Conservation (phyloP, 1,284 basidiomycete genomes). For the Meripilus lineatus region DNA sequence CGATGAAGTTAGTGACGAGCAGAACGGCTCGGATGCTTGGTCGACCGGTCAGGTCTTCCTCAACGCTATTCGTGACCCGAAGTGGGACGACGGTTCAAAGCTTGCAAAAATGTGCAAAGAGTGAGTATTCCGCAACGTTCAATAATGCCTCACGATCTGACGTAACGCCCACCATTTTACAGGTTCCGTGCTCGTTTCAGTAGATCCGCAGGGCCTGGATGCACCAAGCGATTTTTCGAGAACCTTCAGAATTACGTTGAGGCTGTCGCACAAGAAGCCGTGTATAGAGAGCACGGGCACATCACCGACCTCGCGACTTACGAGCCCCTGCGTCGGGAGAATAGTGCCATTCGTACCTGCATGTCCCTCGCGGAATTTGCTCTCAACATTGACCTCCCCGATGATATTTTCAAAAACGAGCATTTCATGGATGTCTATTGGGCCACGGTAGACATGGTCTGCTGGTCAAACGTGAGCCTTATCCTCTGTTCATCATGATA, state of each 20-base stretch:
- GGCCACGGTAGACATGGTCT: constrained; percentile 37
- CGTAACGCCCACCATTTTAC: constrained; percentile 1
- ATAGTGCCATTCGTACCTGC: constrained; percentile 35
- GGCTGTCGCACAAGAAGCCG: constrained; percentile 32
- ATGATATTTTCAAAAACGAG: constrained; percentile 31
- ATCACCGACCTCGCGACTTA: constrained; percentile 30
- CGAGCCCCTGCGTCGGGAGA: constrained; percentile 33
- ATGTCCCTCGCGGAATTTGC: constrained; percentile 36
- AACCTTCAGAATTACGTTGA: constrained; percentile 31
- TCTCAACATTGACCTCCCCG: constrained; percentile 36
- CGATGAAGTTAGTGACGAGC: constrained; percentile 67
- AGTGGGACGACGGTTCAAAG: constrained; percentile 30
- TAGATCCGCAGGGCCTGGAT: constrained; percentile 37
- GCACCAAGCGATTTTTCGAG: constrained; percentile 33
- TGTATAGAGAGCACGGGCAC: constrained; percentile 27
- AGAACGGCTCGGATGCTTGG: constrained; percentile 49
- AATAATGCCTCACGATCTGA: not conserved
- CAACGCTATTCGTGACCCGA: constrained; percentile 27
- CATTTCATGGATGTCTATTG: constrained; percentile 31
- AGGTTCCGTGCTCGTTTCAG: constrained; percentile 51
- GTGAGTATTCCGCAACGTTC: no score
- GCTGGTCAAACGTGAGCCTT: constrained; percentile 36
- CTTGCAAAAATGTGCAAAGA: constrained; percentile 32
- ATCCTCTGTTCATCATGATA: not conserved
- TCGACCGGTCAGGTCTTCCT: constrained; percentile 47